A percentile compares a stretch with the other conserved stretches of the same genome.
Evolutionary conservation across 768 basidiomycete species (phyloP).

Genomic region (Lactarius hengduanensis): DNA sequence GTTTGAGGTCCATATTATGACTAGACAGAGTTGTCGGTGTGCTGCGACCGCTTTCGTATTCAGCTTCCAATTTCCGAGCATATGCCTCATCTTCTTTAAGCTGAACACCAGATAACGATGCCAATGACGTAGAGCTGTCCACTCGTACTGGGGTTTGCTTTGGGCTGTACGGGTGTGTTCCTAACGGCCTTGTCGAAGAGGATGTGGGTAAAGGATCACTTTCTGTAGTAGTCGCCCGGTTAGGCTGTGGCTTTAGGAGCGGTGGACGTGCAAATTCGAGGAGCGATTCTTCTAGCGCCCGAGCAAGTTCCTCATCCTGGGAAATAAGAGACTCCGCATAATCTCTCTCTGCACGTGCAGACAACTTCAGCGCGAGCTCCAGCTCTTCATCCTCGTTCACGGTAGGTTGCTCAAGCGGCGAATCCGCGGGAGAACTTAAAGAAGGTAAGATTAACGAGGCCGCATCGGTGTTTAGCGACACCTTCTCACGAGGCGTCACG

Average conservation of each 20-base stretch:
- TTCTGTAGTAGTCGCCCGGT: not conserved
- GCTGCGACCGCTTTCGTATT: slow-evolving; percentile 38
- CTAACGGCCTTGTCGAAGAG: not conserved
- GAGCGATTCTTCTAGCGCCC: slow-evolving; percentile 21
- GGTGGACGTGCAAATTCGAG: not conserved
- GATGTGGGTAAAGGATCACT: not conserved
- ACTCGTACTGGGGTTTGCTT: not conserved
- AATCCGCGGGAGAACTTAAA: slow-evolving; percentile 27
- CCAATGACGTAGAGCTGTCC: slow-evolving; percentile 2
- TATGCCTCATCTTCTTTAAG: slow-evolving; percentile 45
- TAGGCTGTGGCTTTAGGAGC: not conserved
- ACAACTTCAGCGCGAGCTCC: slow-evolving; percentile 59
- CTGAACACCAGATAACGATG: slow-evolving; percentile 13
- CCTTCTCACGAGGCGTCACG: not conserved
- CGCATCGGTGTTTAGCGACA: not conserved
- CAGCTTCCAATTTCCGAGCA: slow-evolving; percentile 40
- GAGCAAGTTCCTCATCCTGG: slow-evolving; percentile 20
- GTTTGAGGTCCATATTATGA: not conserved
- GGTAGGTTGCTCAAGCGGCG: slow-evolving; percentile 11
- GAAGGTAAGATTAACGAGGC: not conserved
- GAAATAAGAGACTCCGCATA: slow-evolving; percentile 7
- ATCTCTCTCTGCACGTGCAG: slow-evolving; percentile 33
- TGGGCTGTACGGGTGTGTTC: slow-evolving; percentile 2
- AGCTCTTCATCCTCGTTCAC: slow-evolving; percentile 61
- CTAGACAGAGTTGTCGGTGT: not conserved